Evolutionary conservation across 345 rosid genomes (phyloP).

Genomic region (Eucalyptus caleyi): DNA sequence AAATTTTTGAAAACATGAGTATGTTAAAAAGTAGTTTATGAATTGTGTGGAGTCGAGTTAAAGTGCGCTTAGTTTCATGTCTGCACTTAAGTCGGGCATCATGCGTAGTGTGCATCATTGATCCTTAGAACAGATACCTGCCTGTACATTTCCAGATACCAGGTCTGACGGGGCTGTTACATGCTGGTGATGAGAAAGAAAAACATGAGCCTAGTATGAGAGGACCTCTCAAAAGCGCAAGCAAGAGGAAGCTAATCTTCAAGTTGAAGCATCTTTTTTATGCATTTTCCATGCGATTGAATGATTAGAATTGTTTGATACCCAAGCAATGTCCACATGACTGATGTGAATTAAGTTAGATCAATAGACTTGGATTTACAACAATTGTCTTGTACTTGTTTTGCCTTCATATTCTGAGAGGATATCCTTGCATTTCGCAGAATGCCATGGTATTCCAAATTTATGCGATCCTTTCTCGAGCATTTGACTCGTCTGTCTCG

Average conservation of each 20-base stretch:
- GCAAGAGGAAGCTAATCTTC: background rate
- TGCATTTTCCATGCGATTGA: background rate
- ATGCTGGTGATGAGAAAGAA: background rate
- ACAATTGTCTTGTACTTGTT: background rate
- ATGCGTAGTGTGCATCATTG: background rate
- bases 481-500: constrained; percentile 43
- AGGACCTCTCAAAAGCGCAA: background rate
- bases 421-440: background rate
- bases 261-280: background rate
- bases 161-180: background rate
- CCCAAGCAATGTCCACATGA: background rate
- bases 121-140: background rate
- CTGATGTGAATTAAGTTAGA: background rate
- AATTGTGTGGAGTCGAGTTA: background rate
- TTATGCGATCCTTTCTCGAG: constrained; percentile 75
- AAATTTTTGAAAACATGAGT: background rate
- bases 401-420: background rate
- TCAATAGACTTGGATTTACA: background rate
- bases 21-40: background rate
- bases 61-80: background rate
- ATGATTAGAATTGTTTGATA: background rate
- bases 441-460: constrained; percentile 70
- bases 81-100: background rate
- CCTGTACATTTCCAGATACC: background rate
- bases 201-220: background rate